Evolutionary conservation across 257 asterid species (phyloP).

Genomic region (Nicotiana undulata): DNA sequence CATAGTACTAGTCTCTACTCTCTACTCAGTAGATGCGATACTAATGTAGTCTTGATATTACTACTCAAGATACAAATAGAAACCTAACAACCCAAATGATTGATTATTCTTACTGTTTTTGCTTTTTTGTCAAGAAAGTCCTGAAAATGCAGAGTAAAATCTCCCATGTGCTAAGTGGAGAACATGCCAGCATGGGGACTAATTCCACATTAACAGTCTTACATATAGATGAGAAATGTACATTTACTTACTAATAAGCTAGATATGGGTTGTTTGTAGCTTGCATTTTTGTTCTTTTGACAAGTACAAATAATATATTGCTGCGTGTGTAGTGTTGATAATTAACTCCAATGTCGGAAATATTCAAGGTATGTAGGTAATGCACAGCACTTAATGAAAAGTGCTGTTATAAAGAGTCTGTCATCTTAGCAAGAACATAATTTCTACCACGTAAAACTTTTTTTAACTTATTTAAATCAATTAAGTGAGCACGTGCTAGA

Average conservation of each 20-base stretch:
- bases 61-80: not conserved
- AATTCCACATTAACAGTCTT: not conserved
- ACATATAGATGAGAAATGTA: not conserved
- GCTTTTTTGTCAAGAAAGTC: not conserved
- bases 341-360: not conserved
- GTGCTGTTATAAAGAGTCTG: not conserved
- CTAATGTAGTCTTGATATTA: too few relatives aligned
- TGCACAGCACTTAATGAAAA: not conserved
- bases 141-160: not conserved
- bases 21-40: not conserved
- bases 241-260: not conserved
- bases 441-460: not conserved
- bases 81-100: not conserved
- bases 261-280: not conserved
- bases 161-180: not conserved
- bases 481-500: not conserved
- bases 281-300: not conserved
- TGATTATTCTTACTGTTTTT: not conserved
- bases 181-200: not conserved
- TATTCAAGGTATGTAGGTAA: not conserved
- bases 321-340: not conserved
- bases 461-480: not conserved
- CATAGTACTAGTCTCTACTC: too few relatives aligned
- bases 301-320: not conserved
- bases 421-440: not conserved